Evolutionary conservation across 495 filamentous ascomycete species (phyloP).

Genomic region (Hypoxylon crocopeplum): DNA sequence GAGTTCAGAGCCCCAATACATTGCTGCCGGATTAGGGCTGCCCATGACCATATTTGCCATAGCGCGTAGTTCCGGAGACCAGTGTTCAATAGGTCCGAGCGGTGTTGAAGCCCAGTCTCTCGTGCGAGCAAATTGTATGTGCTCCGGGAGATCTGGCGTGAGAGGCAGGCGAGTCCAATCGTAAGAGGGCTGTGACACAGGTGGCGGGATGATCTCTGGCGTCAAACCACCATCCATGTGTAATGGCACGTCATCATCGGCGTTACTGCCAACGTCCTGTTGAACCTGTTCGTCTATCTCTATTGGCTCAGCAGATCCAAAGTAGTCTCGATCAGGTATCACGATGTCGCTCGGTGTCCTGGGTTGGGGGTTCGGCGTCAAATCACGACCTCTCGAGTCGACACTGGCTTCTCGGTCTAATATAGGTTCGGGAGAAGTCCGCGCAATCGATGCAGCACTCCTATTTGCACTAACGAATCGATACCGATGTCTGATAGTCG

Average conservation of each 20-base stretch:
- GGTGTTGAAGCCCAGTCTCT: constrained; percentile 70
- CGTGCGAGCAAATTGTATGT: constrained; percentile 70
- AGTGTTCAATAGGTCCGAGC: constrained; percentile 70
- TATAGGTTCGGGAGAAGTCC: constrained; percentile 44
- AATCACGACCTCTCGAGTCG: constrained; percentile 34
- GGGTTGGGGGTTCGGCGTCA: constrained; percentile 32
- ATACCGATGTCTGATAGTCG: constrained; percentile 66
- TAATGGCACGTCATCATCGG: constrained; percentile 10
- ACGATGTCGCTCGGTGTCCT: constrained; percentile 39
- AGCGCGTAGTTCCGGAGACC: constrained; percentile 65
- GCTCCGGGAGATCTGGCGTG: constrained; percentile 61
- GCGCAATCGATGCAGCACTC: constrained; percentile 34
- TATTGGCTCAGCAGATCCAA: constrained; percentile 38
- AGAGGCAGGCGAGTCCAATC: constrained; percentile 74
- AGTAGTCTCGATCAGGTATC: constrained; percentile 46
- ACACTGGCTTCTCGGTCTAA: constrained; percentile 36
- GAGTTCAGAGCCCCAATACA: constrained; percentile 73
- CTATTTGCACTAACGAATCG: constrained; percentile 64
- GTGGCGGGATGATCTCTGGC: constrained; percentile 28
- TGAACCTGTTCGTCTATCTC: constrained; percentile 24
- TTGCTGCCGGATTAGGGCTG: constrained; percentile 71
- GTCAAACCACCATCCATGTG: constrained; percentile 39
- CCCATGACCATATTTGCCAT: constrained; percentile 76
- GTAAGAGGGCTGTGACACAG: constrained; percentile 52
- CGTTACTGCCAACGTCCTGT: constrained; percentile 23